Evolutionary conservation across 495 filamentous ascomycete genomes (phyloP), one percentile per base, ranked within the genome.

Genomic region (Talaromyces trachyspermus): DNA sequence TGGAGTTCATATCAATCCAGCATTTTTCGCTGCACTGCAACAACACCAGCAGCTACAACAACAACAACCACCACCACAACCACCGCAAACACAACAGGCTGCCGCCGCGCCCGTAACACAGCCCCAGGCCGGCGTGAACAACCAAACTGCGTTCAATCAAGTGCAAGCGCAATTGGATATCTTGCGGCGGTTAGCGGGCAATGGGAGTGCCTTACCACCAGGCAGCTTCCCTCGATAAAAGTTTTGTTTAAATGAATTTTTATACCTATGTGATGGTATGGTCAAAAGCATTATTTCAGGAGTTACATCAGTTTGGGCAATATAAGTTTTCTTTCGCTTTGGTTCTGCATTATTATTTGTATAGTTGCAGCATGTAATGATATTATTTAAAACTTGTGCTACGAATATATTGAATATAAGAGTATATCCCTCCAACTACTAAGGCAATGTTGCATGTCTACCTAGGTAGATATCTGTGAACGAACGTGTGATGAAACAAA

Each of bases 1-100:
- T n/a, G 79, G 76, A 25, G 70, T 77, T 1, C 80, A 81, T 43
- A 72, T 87, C 51, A 86, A 83, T 45, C 84, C 84, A 5, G 70
- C 78, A 1, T 83, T 87, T 64, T 71, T 86, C 50, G 68, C 68
- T 50, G 60, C 61, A 20, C 44, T 72, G 46, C 68, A 71, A 43
- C 69, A 71, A 41, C 65, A 68, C 30, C 68, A 63, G 22, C 67
- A 72, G 47, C 55, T 53, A 12, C 61, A 68, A 41, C 70, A 67
- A 43, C 60, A 65, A 43, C 60, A 63, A 42, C 60, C 60, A 41
- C 59, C 55, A 27, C 60, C 61, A 12, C 62, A 61, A 19, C 58
- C 63, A 14, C 60, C 59, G 15, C 75, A 74, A 51, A 54, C 64
- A 3, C 66, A 70, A 42, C 72, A 73, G 47, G 54, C 45, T 15